Evolutionary conservation across 2,329 filamentous ascomycete species (phyloP).

Genomic region (Myotisia sp.): DNA sequence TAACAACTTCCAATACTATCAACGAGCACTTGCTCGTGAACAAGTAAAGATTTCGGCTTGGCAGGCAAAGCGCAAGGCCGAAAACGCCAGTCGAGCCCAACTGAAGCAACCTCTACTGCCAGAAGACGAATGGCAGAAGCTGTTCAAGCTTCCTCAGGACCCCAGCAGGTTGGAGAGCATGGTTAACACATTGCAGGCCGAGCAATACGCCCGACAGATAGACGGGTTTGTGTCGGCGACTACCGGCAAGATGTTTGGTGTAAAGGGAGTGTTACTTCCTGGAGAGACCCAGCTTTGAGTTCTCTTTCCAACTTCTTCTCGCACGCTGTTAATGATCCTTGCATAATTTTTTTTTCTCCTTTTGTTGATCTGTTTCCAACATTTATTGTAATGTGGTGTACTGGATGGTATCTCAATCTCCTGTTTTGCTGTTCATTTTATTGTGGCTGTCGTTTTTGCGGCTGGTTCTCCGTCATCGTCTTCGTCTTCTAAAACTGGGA

Average conservation of each 20-base stretch:
- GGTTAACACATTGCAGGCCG: constrained; percentile 88
- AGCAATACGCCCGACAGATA: constrained; percentile 94
- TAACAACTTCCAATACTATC: constrained; percentile 98
- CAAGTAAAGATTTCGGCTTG: constrained; percentile 93
- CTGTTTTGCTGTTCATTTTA: no score
- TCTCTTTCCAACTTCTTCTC: no score
- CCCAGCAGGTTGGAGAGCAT: constrained; percentile 85
- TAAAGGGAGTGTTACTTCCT: constrained; percentile 55
- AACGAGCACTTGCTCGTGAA: constrained; percentile 82
- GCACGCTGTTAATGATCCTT: no score
- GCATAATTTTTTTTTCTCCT: no score
- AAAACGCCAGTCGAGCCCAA: constrained; percentile 71
- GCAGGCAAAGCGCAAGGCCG: constrained; percentile 91
- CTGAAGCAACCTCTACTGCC: constrained; percentile 81
- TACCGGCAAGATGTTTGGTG: constrained; percentile 95
- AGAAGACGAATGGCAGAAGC: constrained; percentile 94
- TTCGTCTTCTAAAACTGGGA: no score
- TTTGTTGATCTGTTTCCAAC: no score
- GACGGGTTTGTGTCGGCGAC: constrained; percentile 89
- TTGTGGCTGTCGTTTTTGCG: no score
- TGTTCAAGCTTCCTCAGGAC: constrained; percentile 96
- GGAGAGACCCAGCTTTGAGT: constrained; percentile 31
- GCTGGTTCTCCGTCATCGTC: no score
- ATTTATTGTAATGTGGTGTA: no score
- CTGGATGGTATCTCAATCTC: no score